These are phyloP conservation scores for Cyclotella atomus DNA, from an alignment of 108 stramenopile genomes.

Conservation along the genomic window DNA sequence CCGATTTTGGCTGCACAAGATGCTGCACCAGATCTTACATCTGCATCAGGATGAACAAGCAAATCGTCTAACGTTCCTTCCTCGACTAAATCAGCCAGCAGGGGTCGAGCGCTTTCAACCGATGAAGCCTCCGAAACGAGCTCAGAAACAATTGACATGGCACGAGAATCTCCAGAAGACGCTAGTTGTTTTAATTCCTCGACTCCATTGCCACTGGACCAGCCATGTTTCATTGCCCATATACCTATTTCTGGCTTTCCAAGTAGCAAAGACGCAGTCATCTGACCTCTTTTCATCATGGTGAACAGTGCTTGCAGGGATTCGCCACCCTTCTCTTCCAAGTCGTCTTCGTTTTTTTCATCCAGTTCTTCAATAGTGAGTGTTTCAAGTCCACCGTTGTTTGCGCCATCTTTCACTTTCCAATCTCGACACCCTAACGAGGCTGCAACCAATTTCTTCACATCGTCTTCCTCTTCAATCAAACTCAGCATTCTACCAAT, in stretches of 20 bases:
- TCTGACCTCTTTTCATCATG: slow-evolving; percentile 68
- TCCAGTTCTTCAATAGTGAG: slow-evolving; percentile 74
- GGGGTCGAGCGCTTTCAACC: slow-evolving; percentile 63
- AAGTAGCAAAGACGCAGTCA: slow-evolving; percentile 69
- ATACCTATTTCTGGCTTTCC: slow-evolving; percentile 68
- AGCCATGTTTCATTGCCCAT: slow-evolving; percentile 76
- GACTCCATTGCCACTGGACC: slow-evolving; percentile 54
- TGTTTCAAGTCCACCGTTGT: slow-evolving; percentile 20
- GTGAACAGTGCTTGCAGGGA: slow-evolving; percentile 39
- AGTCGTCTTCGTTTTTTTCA: slow-evolving; percentile 60
- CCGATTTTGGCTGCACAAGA: slow-evolving; percentile 88
- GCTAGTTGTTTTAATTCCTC: slow-evolving; percentile 54
- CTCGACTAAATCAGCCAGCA: slow-evolving; percentile 58
- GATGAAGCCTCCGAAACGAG: slow-evolving; percentile 77
- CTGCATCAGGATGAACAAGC: slow-evolving; percentile 61
- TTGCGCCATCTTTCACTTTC: slow-evolving; percentile 38
- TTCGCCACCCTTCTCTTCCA: slow-evolving; percentile 31
- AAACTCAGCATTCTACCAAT: slow-evolving; percentile 64
- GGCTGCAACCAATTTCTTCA: slow-evolving; percentile 56
- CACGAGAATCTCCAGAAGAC: slow-evolving; percentile 63
- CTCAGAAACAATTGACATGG: slow-evolving; percentile 85
- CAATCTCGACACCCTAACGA: slow-evolving; percentile 50
- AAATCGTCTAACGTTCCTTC: slow-evolving; percentile 64
- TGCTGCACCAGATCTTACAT: slow-evolving; percentile 83
- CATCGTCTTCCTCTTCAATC: slow-evolving; percentile 58